These are phyloP conservation scores for Penicillium sp. DNA, from an alignment of 2,329 filamentous ascomycete genomes.

Conservation along the genomic window DNA sequence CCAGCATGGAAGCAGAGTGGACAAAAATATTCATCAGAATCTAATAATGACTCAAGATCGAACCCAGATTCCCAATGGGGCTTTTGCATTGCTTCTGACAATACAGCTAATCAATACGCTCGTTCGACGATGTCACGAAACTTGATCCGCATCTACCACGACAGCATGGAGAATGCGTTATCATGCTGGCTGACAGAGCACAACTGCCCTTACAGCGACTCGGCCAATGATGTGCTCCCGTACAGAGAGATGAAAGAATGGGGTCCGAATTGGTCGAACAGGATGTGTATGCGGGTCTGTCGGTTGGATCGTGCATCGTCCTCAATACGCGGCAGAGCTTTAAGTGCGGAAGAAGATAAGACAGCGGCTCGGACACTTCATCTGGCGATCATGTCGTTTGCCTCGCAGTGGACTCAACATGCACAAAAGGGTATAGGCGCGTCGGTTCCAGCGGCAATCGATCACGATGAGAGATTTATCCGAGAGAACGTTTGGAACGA, in stretches of 20 bases:
- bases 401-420: slow-evolving; percentile 41
- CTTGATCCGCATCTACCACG: slow-evolving; percentile 45
- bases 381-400: slow-evolving; percentile 45
- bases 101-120: slow-evolving; percentile 35
- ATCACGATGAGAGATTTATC: slow-evolving; percentile 38
- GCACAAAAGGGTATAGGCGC: slow-evolving; percentile 13
- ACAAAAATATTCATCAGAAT: background rate
- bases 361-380: slow-evolving; percentile 42
- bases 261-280: slow-evolving; percentile 42
- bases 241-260: slow-evolving; percentile 27
- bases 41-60: background rate
- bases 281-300: slow-evolving; percentile 46
- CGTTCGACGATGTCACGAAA: slow-evolving; percentile 39
- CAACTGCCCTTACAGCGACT: slow-evolving; percentile 44
- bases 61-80: background rate
- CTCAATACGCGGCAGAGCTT: slow-evolving; percentile 35
- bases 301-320: slow-evolving; percentile 41
- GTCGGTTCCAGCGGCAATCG: slow-evolving; percentile 6
- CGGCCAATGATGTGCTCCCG: slow-evolving; percentile 14
- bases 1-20: background rate
- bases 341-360: slow-evolving; percentile 39
- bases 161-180: slow-evolving; percentile 46
- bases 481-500: slow-evolving; percentile 45
- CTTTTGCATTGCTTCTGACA: slow-evolving; percentile 17
- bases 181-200: slow-evolving; percentile 46